Base-by-base conservation (phyloP, 257 asterid genomes). In the Nicotiana otophora region DNA sequence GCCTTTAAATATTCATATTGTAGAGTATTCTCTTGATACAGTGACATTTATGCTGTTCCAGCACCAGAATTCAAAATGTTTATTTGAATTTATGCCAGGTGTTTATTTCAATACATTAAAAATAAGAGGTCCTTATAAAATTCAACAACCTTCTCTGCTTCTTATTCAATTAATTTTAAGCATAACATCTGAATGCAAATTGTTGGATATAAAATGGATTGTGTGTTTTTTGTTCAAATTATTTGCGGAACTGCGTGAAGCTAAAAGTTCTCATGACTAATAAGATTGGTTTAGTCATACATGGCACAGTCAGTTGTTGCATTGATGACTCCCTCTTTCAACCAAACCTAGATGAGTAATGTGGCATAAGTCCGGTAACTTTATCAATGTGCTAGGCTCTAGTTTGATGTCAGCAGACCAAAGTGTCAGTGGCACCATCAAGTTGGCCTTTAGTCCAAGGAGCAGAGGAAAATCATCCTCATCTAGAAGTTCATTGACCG, bases 351-450 rank as follows among this genome's bases (percentile, higher is more conserved):
- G 28, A 51, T 28, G 46, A 51, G 63, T 16, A 39, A 26, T 28
- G 28, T 28, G 63, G 46, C 9, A 51, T 48, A 74, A 26, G 80
- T 48, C 16, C 1, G 2, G 12, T 20, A 82, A 62, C 34, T 72
- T 64, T 77, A 58, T 81, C 31, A 76, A 28, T 77, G 46, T 84
- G 31, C 77, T 69, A 88, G 93, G 90, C 46, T 85, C 86, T 58
- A 76, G 87, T 86, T 81, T 91, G 85, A 87, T 81, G 84, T 81
- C 86, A 30, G 84, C 64, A 36, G 90, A 91, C 68, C 90, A 83
- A 65, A 81, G 85, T 48, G 28, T 84, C 64, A 82, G 82, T 80
- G 85, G 94, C 86, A 63, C 89, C 87, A 72, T 87, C 26, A 92
- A 84, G 81, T 72, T 91, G 90, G 72, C 90, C 81, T 88, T 92